Evolutionary conservation across 495 filamentous ascomycete genomes (phyloP).

Genomic region (Schizothecium vesticola): DNA sequence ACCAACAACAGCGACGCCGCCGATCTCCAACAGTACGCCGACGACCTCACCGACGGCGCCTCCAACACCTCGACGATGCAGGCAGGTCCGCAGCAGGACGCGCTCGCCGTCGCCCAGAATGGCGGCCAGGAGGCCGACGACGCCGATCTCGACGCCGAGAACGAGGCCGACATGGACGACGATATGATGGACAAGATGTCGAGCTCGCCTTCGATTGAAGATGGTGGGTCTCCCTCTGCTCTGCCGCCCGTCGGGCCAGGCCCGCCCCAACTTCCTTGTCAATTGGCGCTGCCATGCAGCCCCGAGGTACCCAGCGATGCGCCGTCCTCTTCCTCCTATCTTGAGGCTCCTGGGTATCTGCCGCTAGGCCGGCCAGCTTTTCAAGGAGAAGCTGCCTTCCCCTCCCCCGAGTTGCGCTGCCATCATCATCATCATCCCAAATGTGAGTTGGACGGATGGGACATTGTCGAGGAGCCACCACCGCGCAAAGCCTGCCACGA

Average conservation of each 20-base stretch:
- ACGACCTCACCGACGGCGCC: constrained; percentile 42
- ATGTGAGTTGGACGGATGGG: constrained; percentile 49
- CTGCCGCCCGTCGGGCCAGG: constrained; percentile 33
- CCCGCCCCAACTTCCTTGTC: constrained; percentile 37
- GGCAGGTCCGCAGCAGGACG: constrained; percentile 42
- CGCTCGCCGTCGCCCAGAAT: constrained; percentile 51
- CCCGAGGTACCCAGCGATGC: constrained; percentile 25
- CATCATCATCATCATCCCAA: constrained; percentile 62
- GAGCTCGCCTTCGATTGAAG: constrained; percentile 95
- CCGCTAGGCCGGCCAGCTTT: constrained; percentile 31
- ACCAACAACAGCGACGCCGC: constrained; percentile 34
- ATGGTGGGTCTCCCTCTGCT: constrained; percentile 66
- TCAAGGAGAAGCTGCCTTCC: not conserved
- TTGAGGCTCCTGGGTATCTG: constrained; percentile 44
- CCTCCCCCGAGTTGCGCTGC: constrained; percentile 18
- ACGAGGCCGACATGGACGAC: constrained; percentile 70
- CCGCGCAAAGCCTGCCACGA: constrained; percentile 12
- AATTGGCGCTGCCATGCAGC: constrained; percentile 24
- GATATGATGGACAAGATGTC: constrained; percentile 98
- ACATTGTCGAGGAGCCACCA: not conserved
- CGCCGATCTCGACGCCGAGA: constrained; percentile 60
- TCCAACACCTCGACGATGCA: constrained; percentile 27
- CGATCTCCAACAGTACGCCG: constrained; percentile 47
- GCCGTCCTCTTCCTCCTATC: constrained; percentile 52
- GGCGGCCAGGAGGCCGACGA: constrained; percentile 59